These are phyloP conservation scores for Phytophthora hibernalis DNA, from an alignment of 352 stramenopile species.

Conservation along the genomic window DNA sequence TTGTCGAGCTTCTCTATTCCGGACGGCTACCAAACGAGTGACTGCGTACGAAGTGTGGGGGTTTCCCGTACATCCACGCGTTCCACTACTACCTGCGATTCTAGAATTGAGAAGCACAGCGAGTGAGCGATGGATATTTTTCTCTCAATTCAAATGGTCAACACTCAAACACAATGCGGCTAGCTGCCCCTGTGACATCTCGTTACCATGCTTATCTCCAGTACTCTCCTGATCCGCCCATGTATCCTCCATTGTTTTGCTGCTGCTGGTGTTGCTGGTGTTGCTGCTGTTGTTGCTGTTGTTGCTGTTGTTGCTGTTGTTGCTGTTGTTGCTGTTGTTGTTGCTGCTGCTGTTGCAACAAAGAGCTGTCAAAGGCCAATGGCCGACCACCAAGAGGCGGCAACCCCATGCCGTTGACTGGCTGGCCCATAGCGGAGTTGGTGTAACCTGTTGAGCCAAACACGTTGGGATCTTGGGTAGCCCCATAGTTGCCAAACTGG, in stretches of 20 bases:
- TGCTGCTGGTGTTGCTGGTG: conserved; percentile 37
- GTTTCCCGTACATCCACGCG: conserved; percentile 82
- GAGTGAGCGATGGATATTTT: conserved; percentile 6
- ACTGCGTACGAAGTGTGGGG: conserved; percentile 67
- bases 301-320: conserved; percentile 24
- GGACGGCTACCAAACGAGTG: conserved; percentile 58
- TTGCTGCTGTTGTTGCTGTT: conserved; percentile 35
- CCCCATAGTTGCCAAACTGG: conserved; percentile 45
- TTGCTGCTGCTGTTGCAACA: no score
- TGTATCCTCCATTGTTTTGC: conserved; percentile 51
- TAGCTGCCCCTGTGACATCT: background rate
- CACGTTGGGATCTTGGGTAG: conserved; percentile 40
- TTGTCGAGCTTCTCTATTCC: conserved; percentile 59
- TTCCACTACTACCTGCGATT: conserved; percentile 82
- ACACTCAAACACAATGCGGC: background rate
- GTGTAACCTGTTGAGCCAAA: conserved; percentile 41
- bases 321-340: no score
- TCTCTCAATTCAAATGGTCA: conserved; percentile 22
- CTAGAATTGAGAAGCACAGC: conserved; percentile 32
- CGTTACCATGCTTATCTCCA: conserved; percentile 49
- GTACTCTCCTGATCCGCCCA: conserved; percentile 59
- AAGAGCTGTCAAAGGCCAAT: conserved; percentile 42
- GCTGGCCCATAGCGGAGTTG: conserved; percentile 34
- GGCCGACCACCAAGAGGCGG: conserved; percentile 38
- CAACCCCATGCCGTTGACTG: conserved; percentile 34